Percentiles rank a stretch among this genome's conserved stretches.
Evolutionary conservation across 2,329 filamentous ascomycete species (phyloP).

Genomic region (Fusarium liriodendri): DNA sequence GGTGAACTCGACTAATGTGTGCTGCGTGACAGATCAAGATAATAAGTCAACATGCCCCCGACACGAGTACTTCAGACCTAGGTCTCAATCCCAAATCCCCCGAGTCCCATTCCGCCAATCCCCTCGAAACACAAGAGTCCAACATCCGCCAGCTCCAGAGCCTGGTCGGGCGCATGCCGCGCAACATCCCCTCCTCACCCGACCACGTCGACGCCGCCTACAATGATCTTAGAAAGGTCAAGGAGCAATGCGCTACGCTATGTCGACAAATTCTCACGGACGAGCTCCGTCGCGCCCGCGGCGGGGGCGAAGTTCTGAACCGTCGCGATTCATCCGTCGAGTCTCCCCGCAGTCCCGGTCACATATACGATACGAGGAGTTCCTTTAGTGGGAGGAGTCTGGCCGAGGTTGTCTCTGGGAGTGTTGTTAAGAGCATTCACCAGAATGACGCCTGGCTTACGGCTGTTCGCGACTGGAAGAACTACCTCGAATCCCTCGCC

Average conservation of each 20-base stretch:
- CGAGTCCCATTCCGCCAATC: conserved; percentile 40
- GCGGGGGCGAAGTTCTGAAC: conserved; percentile 35
- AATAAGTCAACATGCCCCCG: conserved; percentile 29
- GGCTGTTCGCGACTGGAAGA: conserved; percentile 58
- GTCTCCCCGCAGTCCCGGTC: conserved; percentile 45
- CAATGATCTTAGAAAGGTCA: conserved; percentile 56
- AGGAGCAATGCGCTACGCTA: conserved; percentile 53
- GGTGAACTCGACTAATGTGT: neutral
- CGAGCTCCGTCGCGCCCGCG: conserved; percentile 48
- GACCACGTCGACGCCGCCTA: conserved; percentile 57
- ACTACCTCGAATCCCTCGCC: conserved; percentile 54
- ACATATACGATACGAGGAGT: conserved; percentile 50
- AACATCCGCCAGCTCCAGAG: conserved; percentile 51
- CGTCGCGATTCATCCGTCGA: conserved; percentile 48
- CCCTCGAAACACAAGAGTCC: conserved; percentile 46
- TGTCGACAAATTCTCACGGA: conserved; percentile 55
- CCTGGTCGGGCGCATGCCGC: conserved; percentile 50
- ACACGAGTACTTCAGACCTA: conserved; percentile 44
- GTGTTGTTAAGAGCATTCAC: conserved; percentile 35
- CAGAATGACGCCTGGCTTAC: conserved; percentile 50
- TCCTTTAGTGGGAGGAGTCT: conserved; percentile 53
- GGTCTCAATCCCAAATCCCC: conserved; percentile 39
- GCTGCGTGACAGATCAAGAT: neutral
- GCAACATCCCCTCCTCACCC: conserved; percentile 46
- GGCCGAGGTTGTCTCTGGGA: conserved; percentile 46